Evolutionary conservation across 768 basidiomycete genomes (phyloP), one percentile per base, ranked within the genome.

Genomic region (Xerocomus spinulosus): DNA sequence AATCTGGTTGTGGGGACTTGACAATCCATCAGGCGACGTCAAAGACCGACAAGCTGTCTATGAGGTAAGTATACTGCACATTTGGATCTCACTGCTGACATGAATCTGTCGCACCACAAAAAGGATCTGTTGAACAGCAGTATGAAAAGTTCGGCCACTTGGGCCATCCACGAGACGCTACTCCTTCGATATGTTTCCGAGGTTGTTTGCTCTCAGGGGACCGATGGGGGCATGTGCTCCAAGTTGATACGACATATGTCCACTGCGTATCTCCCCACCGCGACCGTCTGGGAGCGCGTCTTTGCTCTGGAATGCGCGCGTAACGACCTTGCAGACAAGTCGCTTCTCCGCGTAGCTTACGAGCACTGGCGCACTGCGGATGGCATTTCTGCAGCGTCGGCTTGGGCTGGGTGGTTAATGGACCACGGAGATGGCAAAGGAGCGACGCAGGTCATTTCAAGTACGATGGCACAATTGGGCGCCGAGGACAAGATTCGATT

Each of bases 1-100:
- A 37, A 64, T 83, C 32, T 82, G 82, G 82, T 57, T 72, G 37
- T 82, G 80, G 81, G 79, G 80, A 40, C 51, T 80, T 17, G 66
- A 63, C 33, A 52, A 56, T 37, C 57, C 26, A 39, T 32, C 51
- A 40, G 54, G 55, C 29, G 46, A 34, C 25, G 15, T 26, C 32
- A 59, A 41, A 38, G 59, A 56, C 39, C 58, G 54, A 45, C 48
- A 50, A 42, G 50, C 46, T 15, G 38, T 64, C 21, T 67, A 69
- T 58, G 60, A 72, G 74, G 74, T 73, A 55, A 51, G n/a, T n/a
- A n/a, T n/a, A 46, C 13, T 1, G 5, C 20, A 25, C 2, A 26
- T n/a, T 17, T 13, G 29, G 20, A 33, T 20, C 38, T 2, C 9
- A 17, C 33, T 40, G 14, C 46, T 55, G 38, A 56, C 48, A 17